Base-by-base conservation (phyloP, 2,329 filamentous ascomycete genomes). In the Blastomyces gilchristii region DNA sequence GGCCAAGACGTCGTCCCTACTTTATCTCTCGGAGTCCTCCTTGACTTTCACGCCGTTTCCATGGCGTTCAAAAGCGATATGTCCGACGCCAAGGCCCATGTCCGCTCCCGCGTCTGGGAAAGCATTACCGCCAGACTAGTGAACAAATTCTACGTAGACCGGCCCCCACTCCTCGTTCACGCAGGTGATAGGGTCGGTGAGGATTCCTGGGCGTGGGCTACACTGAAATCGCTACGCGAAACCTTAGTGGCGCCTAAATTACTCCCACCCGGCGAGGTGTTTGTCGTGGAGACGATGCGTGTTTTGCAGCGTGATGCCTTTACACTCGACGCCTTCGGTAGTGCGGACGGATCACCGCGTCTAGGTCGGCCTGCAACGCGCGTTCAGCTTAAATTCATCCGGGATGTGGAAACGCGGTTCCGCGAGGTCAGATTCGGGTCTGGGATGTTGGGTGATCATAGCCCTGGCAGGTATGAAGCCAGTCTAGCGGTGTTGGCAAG, bases 381-480 rank as follows among this genome's bases (percentile, higher is more conserved):
- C 60, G 83, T 89, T 50, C 84, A 90, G 65, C 75, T 91, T 59
- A 87, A 84, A 70, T 89, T 90, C 65, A 81, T 92, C 14, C 78
- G 83, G 63, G 85, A 91, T 72, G 88, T 90, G 39, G 87, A 90
- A 70, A 80, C 80, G 28, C 78, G 84, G 61, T 91, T 91, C 72
- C 80, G 83, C 37, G 88, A 91, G 75, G 77, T 91, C 52, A 79
- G 82, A 53, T 91, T 92, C 71, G 87, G 85, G 5, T 83, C 85
- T 31, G 85, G 86, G 57, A 90, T 91, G 87, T 77, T 92, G 74
- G 81, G 84, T 64, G 89, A 92, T 71, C 89, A 92, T 71, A 90
- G 84, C 67, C 89, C 89, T 2, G 87, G 84, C 34, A 80, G 85
- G 67, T 92, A 92, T 71, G 89, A 91, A 73, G 82, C 84, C 64